Evolutionary conservation across 2,329 filamentous ascomycete species (phyloP), one percentile per base, ranked within the genome.

Genomic region (Phoma sp.): DNA sequence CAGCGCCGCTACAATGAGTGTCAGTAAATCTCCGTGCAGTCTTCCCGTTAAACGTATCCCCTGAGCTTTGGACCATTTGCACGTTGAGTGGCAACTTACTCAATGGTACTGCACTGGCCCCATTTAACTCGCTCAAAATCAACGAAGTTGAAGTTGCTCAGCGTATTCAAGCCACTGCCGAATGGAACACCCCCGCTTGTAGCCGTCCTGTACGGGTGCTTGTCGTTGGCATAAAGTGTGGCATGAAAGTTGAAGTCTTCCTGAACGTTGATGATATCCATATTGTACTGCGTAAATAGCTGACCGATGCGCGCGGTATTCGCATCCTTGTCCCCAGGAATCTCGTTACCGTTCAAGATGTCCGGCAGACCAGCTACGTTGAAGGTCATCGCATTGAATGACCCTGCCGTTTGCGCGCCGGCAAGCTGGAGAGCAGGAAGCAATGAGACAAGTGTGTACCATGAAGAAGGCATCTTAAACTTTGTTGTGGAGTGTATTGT

Each of bases 221-320:
- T 79, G 68, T 86, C 83, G 11, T 82, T 83, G 8, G 76, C 77
- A 71, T 89, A 89, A 59, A 89, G 80, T 52, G 80, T 78, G 9
- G 64, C 64, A 43, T 89, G 86, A 71, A 84, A 89, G 73, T 87
- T 87, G 78, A 89, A 89, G 68, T 89, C 85, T 77, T 89, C 87
- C 68, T 89, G 87, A 11, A 87, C 75, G 59, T 89, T 80, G 66
- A 89, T 84, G 25, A 89, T 73, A 60, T 86, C 84, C 72, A 84
- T 86, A 51, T 74, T 79, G 53, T 86, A 82, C 64, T 82, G 59
- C 4, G 82, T 75, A 61, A 89, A 84, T 47, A 81, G 77, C 4
- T 77, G 67, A 0, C 86, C 86, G 43, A 89, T 87, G 25, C 73
- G 69, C 8, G 75, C 75, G 1, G 85, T 78, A 69, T 88, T 88